Evolutionary conservation across 495 filamentous ascomycete genomes (phyloP).

Genomic region (Symbiotaphrina buchneri): DNA sequence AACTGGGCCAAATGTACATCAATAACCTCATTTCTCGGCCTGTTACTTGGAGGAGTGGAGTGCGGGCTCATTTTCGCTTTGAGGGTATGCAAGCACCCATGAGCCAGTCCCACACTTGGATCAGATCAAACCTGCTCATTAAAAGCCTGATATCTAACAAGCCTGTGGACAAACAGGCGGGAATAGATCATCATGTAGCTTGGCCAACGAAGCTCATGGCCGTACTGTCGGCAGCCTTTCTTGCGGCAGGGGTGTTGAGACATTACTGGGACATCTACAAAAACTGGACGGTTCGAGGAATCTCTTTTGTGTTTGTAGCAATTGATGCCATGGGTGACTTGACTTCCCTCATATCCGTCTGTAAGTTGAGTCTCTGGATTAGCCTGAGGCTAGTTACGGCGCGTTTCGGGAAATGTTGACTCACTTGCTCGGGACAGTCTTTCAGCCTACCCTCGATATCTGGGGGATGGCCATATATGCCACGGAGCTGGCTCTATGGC

Average conservation of each 20-base stretch:
- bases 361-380: constrained; percentile 3
- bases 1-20: too few relatives aligned
- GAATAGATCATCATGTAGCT: constrained; percentile 12
- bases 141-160: too few relatives aligned
- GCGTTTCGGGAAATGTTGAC: too few relatives aligned
- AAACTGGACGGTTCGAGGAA: constrained; percentile 35
- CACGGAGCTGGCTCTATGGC: constrained; percentile 34
- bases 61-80: constrained; percentile 26
- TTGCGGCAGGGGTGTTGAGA: constrained; percentile 26
- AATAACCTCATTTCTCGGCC: too few relatives aligned
- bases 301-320: constrained; percentile 40
- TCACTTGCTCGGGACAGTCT: too few relatives aligned
- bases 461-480: constrained; percentile 38
- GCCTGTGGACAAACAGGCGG: constrained; percentile 13
- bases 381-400: too few relatives aligned
- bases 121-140: too few relatives aligned
- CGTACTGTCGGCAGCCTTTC: constrained; percentile 28
- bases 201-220: constrained; percentile 40
- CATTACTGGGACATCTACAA: constrained; percentile 38
- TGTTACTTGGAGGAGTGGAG: constrained; percentile 25
- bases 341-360: constrained; percentile 35
- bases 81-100: constrained; percentile 4
- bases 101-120: too few relatives aligned
- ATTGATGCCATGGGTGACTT: constrained; percentile 42
- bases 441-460: constrained; percentile 27